phyloP scores from a whole-genome alignment of 164 flowering plant species.

The Vitis rotundifolia region DNA sequence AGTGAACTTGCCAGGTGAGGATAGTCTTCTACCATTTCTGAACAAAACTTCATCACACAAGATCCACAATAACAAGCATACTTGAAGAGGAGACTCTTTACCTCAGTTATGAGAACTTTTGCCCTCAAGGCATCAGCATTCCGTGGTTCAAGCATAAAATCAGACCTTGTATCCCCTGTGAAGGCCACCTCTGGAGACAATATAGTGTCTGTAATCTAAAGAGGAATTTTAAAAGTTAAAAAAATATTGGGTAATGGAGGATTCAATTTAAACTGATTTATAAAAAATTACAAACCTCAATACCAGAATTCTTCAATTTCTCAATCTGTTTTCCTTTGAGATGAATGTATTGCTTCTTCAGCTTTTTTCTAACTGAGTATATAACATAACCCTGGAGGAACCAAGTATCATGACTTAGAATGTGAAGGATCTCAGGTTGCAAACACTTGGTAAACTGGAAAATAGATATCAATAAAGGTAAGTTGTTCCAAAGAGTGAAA shows the following conservation, averaged over 20 bases:
- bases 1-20: too few species aligned
- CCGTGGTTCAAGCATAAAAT: conserved; percentile 81
- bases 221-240: conserved; percentile 19
- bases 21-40: too few species aligned
- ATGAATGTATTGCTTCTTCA: conserved; percentile 84
- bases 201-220: conserved; percentile 82
- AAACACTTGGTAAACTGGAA: neutral
- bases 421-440: neutral
- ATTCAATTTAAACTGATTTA: neutral
- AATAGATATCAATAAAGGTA: too few species aligned
- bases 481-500: too few species aligned
- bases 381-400: conserved; percentile 80
- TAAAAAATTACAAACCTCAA: conserved; percentile 57
- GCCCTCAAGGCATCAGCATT: conserved; percentile 96
- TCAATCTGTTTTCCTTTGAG: conserved; percentile 86
- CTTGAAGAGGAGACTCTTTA: conserved; percentile 14
- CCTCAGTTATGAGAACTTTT: conserved; percentile 96
- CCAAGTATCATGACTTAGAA: conserved; percentile 10
- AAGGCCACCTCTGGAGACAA: conserved; percentile 96
- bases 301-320: conserved; percentile 88
- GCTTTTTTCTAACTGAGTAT: conserved; percentile 80
- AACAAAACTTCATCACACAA: too few species aligned
- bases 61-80: too few species aligned
- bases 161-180: conserved; percentile 92
- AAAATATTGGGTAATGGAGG: neutral